Conservation (phyloP, 345 rosid species). For the Populus ilicifolia region DNA sequence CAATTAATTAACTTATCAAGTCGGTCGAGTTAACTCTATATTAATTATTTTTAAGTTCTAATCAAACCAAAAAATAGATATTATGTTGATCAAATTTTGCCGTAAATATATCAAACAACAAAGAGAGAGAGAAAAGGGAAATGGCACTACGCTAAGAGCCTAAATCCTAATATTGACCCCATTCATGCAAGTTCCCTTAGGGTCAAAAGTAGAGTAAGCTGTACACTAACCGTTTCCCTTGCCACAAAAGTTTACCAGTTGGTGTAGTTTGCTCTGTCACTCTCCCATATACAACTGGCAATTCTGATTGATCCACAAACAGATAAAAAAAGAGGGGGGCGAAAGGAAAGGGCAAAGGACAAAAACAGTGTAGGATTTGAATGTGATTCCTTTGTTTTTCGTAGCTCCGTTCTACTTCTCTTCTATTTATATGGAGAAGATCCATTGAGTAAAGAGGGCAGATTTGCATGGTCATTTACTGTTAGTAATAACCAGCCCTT, state of each 20-base stretch:
- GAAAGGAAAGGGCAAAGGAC: constrained; percentile 35
- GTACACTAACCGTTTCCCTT: constrained; percentile 20
- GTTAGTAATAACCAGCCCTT: constrained; percentile 1
- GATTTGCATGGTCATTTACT: neutral
- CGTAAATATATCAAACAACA: neutral
- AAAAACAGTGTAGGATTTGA: constrained; percentile 48
- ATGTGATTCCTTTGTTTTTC: constrained; percentile 37
- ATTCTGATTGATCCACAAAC: constrained; percentile 40
- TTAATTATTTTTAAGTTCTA: too few species aligned
- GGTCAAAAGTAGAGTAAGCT: constrained; percentile 1
- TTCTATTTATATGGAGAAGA: constrained; percentile 25
- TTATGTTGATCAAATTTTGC: neutral
- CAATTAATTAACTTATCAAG: too few species aligned
- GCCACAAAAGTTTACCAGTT: constrained; percentile 15
- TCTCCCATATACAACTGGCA: constrained; percentile 49
- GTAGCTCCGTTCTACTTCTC: constrained; percentile 4
- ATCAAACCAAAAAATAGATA: too few species aligned
- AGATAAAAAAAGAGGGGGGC: constrained; percentile 30
- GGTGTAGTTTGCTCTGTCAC: constrained; percentile 9
- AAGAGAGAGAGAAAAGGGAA: neutral
- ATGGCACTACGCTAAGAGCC: neutral
- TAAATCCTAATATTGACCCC: neutral
- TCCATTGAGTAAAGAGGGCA: constrained; percentile 3
- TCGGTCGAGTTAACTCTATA: too few species aligned
- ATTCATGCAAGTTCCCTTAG: neutral